These are phyloP conservation scores for Neurospora discreta DNA, from an alignment of 495 filamentous ascomycete genomes.

Conservation along the genomic window DNA sequence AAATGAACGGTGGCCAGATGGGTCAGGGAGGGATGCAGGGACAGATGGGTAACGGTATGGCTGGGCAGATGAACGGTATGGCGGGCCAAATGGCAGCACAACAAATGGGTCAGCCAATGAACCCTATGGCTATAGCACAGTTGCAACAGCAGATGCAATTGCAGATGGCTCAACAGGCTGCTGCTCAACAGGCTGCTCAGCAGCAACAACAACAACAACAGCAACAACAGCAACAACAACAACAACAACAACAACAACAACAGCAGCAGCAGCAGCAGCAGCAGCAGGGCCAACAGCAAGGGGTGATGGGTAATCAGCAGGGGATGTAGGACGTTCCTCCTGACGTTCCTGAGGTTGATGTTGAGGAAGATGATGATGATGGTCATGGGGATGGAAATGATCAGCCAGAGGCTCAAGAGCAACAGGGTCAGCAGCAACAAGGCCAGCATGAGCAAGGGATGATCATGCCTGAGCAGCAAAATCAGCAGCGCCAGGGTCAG, in stretches of 20 bases:
- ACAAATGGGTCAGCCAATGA: neutral
- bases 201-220: neutral
- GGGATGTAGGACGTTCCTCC: neutral
- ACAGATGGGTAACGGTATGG: slow-evolving; percentile 1
- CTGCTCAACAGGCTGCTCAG: neutral
- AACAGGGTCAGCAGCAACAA: slow-evolving; percentile 18
- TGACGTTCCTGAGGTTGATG: neutral
- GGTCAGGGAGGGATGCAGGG: neutral
- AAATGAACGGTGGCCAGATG: neutral
- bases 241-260: neutral
- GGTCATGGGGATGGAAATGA: neutral
- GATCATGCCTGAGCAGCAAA: too few species aligned
- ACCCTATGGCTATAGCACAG: neutral
- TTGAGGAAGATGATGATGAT: neutral
- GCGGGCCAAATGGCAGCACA: neutral
- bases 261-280: neutral
- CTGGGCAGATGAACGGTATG: neutral
- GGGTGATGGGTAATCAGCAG: neutral
- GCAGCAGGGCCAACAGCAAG: slow-evolving; percentile 15
- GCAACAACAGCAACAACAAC: slow-evolving; percentile 6
- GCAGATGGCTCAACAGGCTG: slow-evolving; percentile 11
- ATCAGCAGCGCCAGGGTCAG: slow-evolving; percentile 16
- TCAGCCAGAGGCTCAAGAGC: slow-evolving; percentile 16
- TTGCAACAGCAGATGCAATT: neutral
- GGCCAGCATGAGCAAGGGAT: too few species aligned